phyloP scores from a whole-genome alignment of 768 basidiomycete species.

The Boletus insuetus region DNA sequence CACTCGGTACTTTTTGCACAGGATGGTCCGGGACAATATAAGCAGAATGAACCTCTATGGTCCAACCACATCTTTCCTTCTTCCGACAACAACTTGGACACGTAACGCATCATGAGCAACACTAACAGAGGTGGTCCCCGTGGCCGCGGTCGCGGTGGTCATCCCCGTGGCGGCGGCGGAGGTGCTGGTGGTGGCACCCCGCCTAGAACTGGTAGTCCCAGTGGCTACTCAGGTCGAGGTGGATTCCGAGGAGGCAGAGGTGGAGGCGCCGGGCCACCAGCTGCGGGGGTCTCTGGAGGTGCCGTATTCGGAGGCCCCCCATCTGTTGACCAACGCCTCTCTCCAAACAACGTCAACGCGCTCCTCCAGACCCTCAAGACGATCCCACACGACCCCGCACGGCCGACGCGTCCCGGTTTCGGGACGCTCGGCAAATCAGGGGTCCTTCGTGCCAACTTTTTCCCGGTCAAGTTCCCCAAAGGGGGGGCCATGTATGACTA shows the following conservation, averaged over 20 bases:
- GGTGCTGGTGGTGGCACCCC: not conserved
- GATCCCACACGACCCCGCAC: conserved; percentile 30
- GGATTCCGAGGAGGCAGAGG: conserved; percentile 23
- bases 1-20: not conserved
- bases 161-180: conserved; percentile 3
- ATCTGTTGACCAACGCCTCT: conserved; percentile 35
- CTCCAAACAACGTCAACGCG: conserved; percentile 18
- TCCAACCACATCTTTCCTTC: not conserved
- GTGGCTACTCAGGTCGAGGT: conserved; percentile 6
- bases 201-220: not conserved
- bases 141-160: conserved; percentile 19
- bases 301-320: conserved; percentile 30
- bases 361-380: conserved; percentile 31
- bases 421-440: conserved; percentile 40
- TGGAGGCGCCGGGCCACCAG: conserved; percentile 24
- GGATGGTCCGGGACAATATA: not conserved
- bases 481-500: conserved; percentile 43
- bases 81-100: not conserved
- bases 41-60: not conserved
- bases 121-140: conserved; percentile 15
- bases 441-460: conserved; percentile 50
- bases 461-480: conserved; percentile 42
- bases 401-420: conserved; percentile 47
- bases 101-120: conserved; percentile 11
- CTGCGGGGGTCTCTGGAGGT: conserved; percentile 26